A percentile compares a stretch with the other conserved stretches of the same genome.
Evolutionary conservation across 345 rosid species (phyloP).

Genomic region (Euphorbia pulcherrima): DNA sequence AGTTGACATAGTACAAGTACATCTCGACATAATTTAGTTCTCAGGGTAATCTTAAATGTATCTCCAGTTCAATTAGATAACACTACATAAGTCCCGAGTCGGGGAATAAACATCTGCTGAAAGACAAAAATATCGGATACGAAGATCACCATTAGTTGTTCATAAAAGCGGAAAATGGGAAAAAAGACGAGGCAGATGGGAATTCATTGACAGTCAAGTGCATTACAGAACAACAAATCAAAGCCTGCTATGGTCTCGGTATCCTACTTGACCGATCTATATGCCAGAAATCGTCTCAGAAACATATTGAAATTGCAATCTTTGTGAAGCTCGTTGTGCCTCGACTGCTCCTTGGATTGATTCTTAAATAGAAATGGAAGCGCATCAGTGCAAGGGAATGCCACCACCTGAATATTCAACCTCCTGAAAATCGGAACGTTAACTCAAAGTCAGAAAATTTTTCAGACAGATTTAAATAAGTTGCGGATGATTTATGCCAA

Average conservation of each 20-base stretch:
- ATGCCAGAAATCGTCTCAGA: background rate
- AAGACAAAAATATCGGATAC: background rate
- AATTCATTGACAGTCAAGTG: background rate
- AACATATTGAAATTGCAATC: too few relatives aligned
- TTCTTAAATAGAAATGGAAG: background rate
- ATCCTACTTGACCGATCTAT: background rate
- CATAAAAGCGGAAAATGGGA: background rate
- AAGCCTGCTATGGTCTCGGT: background rate
- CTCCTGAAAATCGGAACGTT: slow-evolving; percentile 52
- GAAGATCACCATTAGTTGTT: background rate
- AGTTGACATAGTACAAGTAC: background rate
- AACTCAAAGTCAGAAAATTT: too few relatives aligned
- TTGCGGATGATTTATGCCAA: too few relatives aligned
- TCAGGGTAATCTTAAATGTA: background rate
- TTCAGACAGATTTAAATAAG: too few relatives aligned
- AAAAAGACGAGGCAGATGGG: background rate
- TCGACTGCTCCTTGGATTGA: background rate
- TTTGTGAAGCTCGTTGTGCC: background rate
- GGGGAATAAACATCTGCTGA: background rate
- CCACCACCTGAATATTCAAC: slow-evolving; percentile 95
- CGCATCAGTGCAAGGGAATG: slow-evolving; percentile 37
- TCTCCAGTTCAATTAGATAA: background rate
- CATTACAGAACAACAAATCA: slow-evolving; percentile 4
- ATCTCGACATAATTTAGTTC: background rate
- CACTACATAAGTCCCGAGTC: background rate